Percentiles rank a stretch among this genome's conserved stretches.
Conservation (phyloP, 768 basidiomycete genomes). For the Naganishia randhawae region DNA sequence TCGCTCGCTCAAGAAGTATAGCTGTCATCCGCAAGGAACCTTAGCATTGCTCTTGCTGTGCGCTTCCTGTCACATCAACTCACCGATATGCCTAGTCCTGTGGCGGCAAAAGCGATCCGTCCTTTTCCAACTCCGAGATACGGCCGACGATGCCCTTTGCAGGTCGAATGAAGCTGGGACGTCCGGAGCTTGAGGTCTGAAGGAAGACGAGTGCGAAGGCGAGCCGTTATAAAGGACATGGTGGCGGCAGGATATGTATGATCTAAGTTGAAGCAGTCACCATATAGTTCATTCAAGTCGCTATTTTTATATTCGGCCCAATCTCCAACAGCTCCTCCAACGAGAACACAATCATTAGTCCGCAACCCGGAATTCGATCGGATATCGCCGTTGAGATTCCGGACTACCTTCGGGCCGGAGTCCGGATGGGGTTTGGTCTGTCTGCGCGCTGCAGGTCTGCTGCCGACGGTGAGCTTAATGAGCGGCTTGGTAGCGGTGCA, state of each 20-base stretch:
- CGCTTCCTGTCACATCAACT: background rate
- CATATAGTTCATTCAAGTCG: too few relatives aligned
- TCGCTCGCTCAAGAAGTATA: background rate
- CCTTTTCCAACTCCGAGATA: background rate
- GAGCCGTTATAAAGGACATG: background rate
- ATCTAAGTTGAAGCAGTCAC: background rate
- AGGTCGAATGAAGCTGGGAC: background rate
- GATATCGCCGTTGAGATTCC: background rate
- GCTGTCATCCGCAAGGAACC: background rate
- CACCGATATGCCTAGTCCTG: slow-evolving; percentile 10
- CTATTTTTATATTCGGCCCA: too few relatives aligned
- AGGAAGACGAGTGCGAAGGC: background rate
- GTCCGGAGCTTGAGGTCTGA: background rate
- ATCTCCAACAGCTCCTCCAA: background rate
- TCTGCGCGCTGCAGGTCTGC: too few relatives aligned
- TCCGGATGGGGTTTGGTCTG: too few relatives aligned
- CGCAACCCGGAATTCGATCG: background rate
- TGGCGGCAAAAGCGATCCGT: background rate
- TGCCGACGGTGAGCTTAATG: too few relatives aligned
- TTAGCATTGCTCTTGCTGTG: background rate
- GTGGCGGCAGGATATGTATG: background rate
- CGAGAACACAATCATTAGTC: background rate
- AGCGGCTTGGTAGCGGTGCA: too few relatives aligned
- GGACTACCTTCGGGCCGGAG: background rate
- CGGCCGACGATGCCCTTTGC: background rate